Evolutionary conservation across 1,284 basidiomycete genomes (phyloP).

Genomic region (Peniophora sp.): DNA sequence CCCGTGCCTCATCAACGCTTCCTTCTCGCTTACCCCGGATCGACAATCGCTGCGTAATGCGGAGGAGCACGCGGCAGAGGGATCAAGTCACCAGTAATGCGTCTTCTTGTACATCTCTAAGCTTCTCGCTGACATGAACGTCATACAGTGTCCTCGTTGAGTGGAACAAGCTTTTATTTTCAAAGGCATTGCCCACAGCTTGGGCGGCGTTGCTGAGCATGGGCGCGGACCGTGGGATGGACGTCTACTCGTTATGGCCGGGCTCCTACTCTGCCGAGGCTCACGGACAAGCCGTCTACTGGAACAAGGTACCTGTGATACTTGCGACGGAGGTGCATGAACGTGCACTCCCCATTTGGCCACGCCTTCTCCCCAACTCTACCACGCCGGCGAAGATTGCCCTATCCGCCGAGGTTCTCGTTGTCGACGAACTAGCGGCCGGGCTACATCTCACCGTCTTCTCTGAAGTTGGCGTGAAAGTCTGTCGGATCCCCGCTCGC

Average conservation of each 20-base stretch:
- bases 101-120: neutral
- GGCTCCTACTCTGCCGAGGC: neutral
- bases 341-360: neutral
- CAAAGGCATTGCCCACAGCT: slow-evolving; percentile 26
- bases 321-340: neutral
- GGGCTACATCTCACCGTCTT: neutral
- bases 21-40: slow-evolving; percentile 38
- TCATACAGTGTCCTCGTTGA: neutral
- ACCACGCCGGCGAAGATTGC: neutral
- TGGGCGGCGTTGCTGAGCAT: slow-evolving; percentile 20
- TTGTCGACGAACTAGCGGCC: neutral
- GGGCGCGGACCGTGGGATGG: slow-evolving; percentile 10
- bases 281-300: neutral
- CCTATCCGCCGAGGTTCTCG: neutral
- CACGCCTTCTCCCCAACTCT: neutral
- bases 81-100: slow-evolving; percentile 33
- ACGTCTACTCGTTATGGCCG: neutral
- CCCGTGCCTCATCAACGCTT: slow-evolving; percentile 35
- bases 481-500: neutral
- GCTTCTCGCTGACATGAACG: neutral
- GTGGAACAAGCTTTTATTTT: slow-evolving; percentile 19
- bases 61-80: slow-evolving; percentile 29
- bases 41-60: slow-evolving; percentile 37
- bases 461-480: neutral
- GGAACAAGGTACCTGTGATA: neutral